Percentiles rank a stretch among this genome's conserved stretches.
Conservation (phyloP, 352 stramenopile species). For the Pythium brachiatum region DNA sequence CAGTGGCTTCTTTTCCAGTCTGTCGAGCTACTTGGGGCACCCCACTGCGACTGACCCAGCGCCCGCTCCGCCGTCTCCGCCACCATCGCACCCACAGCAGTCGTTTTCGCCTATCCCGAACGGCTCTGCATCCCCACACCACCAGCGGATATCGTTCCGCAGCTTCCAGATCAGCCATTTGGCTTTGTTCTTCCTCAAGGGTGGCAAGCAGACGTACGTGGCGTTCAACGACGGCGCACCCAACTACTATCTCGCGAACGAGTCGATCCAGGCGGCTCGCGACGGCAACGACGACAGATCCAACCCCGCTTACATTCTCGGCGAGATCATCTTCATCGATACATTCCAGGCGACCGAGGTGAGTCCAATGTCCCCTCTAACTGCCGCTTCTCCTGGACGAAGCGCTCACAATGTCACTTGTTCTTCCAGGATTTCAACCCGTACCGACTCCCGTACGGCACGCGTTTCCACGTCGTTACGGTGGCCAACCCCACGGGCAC, state of each 20-base stretch:
- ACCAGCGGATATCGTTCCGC: constrained; percentile 75
- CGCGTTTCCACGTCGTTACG: constrained; percentile 76
- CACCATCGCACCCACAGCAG: constrained; percentile 7
- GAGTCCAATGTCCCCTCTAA: no score
- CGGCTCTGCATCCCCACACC: constrained; percentile 26
- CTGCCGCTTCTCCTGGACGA: no score
- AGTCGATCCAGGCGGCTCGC: constrained; percentile 72
- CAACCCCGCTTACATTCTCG: constrained; percentile 71
- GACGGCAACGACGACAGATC: constrained; percentile 46
- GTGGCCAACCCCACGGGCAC: constrained; percentile 72
- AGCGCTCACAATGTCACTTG: neutral
- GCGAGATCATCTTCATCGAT: constrained; percentile 86
- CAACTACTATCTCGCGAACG: constrained; percentile 78
- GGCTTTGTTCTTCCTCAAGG: constrained; percentile 76
- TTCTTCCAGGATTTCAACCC: constrained; percentile 73
- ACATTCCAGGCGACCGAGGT: constrained; percentile 81
- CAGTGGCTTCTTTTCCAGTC: constrained; percentile 25
- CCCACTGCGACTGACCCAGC: constrained; percentile 1
- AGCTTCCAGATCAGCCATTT: constrained; percentile 83
- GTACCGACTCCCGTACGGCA: constrained; percentile 71
- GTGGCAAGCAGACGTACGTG: constrained; percentile 72
- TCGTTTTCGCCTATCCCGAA: constrained; percentile 7
- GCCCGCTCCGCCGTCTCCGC: constrained; percentile 9
- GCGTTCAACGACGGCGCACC: constrained; percentile 80
- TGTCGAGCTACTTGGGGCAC: constrained; percentile 23